phyloP scores from a whole-genome alignment of 1,284 basidiomycete genomes.

The Violaceomyces palustris region DNA sequence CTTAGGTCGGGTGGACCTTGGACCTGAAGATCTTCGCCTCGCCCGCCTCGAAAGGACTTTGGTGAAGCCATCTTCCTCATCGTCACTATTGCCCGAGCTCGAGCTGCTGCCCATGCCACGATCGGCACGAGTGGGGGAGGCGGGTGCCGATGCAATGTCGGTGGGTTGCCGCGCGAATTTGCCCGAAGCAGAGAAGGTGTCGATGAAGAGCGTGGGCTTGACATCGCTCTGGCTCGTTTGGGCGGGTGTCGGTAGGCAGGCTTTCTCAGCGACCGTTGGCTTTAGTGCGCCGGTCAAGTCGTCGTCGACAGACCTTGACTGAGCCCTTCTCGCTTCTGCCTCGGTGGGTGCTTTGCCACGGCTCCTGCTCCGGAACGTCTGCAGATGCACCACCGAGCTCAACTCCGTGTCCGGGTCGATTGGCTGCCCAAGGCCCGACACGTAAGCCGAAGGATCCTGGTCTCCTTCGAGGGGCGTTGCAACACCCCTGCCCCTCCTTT shows the following conservation, averaged over 20 bases:
- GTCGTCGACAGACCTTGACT: slow-evolving; percentile 2
- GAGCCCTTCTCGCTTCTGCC: too few species aligned
- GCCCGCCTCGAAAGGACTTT: slow-evolving; percentile 13
- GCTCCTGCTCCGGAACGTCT: slow-evolving; percentile 44
- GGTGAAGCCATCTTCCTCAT: slow-evolving; percentile 28
- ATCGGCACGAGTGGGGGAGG: slow-evolving; percentile 11
- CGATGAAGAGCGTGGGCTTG: slow-evolving; percentile 3
- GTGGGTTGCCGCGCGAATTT: slow-evolving; percentile 4
- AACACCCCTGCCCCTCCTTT: slow-evolving; percentile 21
- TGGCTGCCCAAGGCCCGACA: slow-evolving; percentile 43
- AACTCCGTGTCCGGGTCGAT: slow-evolving; percentile 50
- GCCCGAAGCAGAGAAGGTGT: slow-evolving; percentile 1
- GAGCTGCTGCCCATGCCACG: slow-evolving; percentile 3
- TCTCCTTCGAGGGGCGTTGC: slow-evolving; percentile 22
- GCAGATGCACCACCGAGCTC: slow-evolving; percentile 45
- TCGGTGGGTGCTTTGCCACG: too few species aligned
- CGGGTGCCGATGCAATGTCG: slow-evolving; percentile 23
- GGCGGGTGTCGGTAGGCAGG: too few species aligned
- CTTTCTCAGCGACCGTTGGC: slow-evolving; percentile 1
- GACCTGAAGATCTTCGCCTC: slow-evolving; percentile 13
- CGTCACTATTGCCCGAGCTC: neutral
- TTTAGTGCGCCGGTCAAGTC: neutral
- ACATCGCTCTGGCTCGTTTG: too few species aligned
- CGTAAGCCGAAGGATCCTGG: slow-evolving; percentile 37
- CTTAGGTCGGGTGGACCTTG: slow-evolving; percentile 27